phyloP scores from a whole-genome alignment of 441 rosid species.

The Gossypium trilobum region DNA sequence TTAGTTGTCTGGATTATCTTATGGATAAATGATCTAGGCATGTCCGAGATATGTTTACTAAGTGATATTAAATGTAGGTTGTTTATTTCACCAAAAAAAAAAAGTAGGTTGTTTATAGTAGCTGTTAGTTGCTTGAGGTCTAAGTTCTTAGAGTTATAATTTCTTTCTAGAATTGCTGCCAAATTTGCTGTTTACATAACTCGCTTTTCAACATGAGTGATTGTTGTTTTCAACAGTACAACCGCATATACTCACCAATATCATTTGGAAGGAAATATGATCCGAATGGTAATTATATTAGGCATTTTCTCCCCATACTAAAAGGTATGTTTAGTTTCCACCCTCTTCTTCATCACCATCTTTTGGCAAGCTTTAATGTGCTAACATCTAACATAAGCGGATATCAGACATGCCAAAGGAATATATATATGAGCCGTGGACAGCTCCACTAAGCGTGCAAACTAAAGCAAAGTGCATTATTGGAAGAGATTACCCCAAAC shows the following conservation, averaged over 20 bases:
- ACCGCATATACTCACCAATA: slow-evolving; percentile 81
- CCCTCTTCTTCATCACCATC: neutral
- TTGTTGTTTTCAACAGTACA: slow-evolving; percentile 37
- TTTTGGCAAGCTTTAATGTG: neutral
- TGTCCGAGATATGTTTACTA: neutral
- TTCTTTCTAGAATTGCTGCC: neutral
- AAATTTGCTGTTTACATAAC: neutral
- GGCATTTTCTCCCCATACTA: slow-evolving; percentile 79
- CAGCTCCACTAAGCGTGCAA: slow-evolving; percentile 79
- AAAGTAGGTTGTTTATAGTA: neutral
- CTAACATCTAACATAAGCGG: slow-evolving; percentile 6
- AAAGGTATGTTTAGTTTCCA: slow-evolving; percentile 48
- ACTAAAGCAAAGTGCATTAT: slow-evolving; percentile 72
- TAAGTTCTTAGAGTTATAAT: neutral
- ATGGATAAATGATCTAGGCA: neutral
- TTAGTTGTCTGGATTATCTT: neutral
- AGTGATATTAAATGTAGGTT: neutral
- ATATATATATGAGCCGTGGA: slow-evolving; percentile 92
- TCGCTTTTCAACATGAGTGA: neutral
- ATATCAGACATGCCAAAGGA: slow-evolving; percentile 84
- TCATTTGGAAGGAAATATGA: slow-evolving; percentile 91
- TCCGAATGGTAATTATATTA: slow-evolving; percentile 66
- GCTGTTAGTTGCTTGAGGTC: neutral
- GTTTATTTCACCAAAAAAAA: neutral
- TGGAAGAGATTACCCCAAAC: slow-evolving; percentile 81